A percentile compares a stretch with the other conserved stretches of the same genome.
These are phyloP conservation scores for Neohortaea acidophila DNA, from an alignment of 495 filamentous ascomycete species.

Conservation along the genomic window DNA sequence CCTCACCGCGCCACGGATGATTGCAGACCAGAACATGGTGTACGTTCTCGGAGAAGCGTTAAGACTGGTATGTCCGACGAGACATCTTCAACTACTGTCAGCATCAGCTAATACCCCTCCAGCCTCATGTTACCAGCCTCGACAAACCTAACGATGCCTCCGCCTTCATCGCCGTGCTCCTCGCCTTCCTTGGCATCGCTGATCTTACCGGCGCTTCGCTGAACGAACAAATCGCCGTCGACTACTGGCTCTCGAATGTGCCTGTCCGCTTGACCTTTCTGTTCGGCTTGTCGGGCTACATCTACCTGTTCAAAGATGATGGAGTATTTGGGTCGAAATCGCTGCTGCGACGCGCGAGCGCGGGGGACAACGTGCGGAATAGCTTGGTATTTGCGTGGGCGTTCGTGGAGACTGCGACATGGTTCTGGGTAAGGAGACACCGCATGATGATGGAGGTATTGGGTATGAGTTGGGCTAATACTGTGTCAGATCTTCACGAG, in stretches of 20 bases:
- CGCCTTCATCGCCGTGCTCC: slow-evolving; percentile 54
- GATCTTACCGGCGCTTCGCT: slow-evolving; percentile 61
- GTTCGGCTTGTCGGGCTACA: slow-evolving; percentile 49
- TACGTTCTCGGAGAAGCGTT: slow-evolving; percentile 72
- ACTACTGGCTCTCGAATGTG: slow-evolving; percentile 54
- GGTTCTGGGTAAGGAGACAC: slow-evolving; percentile 59
- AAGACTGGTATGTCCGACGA: slow-evolving; percentile 45
- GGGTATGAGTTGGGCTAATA: neutral
- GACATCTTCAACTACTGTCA: slow-evolving; percentile 2
- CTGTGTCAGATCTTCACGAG: slow-evolving; percentile 14
- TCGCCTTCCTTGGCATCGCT: slow-evolving; percentile 49
- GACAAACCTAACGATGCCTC: slow-evolving; percentile 47
- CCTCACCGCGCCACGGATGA: slow-evolving; percentile 48
- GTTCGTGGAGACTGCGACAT: slow-evolving; percentile 69
- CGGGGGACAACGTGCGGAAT: slow-evolving; percentile 52
- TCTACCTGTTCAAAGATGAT: slow-evolving; percentile 43
- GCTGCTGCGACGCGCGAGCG: slow-evolving; percentile 14
- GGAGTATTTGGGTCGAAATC: slow-evolving; percentile 29
- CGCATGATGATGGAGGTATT: too few relatives aligned
- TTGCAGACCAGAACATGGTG: slow-evolving; percentile 68
- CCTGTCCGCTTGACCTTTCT: slow-evolving; percentile 48
- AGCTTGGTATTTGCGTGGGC: slow-evolving; percentile 67
- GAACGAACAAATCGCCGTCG: slow-evolving; percentile 48
- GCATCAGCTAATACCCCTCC: slow-evolving; percentile 11
- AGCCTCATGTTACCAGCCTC: slow-evolving; percentile 37